Conservation (phyloP, 1,284 basidiomycete species). For the Papiliotrema nemorosa region DNA sequence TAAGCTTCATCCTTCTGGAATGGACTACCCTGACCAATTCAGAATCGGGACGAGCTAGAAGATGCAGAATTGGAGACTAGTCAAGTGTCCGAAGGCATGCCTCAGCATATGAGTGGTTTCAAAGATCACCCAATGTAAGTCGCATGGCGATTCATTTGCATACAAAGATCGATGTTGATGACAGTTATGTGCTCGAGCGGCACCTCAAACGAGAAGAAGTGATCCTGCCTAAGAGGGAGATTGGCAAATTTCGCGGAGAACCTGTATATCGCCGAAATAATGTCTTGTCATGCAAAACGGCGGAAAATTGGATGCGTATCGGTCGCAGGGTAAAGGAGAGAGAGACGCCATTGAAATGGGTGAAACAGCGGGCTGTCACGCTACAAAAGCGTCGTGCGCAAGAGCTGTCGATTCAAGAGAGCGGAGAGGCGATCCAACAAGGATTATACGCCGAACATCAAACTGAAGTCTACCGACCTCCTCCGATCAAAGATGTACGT, state of each 20-base stretch:
- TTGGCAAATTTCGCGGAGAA: conserved; percentile 90
- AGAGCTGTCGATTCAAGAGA: conserved; percentile 62
- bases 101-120: conserved; percentile 82
- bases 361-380: conserved; percentile 82
- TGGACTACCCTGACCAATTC: not conserved
- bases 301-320: conserved; percentile 92
- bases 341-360: conserved; percentile 82
- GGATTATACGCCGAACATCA: conserved; percentile 82
- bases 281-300: conserved; percentile 78
- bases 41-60: conserved; percentile 90
- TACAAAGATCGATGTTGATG: not conserved
- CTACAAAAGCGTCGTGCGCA: conserved; percentile 76
- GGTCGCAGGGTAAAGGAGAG: conserved; percentile 71
- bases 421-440: conserved; percentile 68
- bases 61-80: conserved; percentile 83
- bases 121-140: conserved; percentile 88
- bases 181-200: conserved; percentile 79
- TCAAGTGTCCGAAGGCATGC: conserved; percentile 87
- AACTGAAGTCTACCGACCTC: conserved; percentile 75
- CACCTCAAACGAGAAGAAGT: conserved; percentile 87
- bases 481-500: conserved; percentile 76
- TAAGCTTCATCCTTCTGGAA: conserved; percentile 48
- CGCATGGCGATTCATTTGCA: not conserved
- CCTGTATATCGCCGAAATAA: conserved; percentile 83
- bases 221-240: conserved; percentile 74